Evolutionary conservation across 2,329 filamentous ascomycete species (phyloP).

Genomic region (Balansia obtecta): DNA sequence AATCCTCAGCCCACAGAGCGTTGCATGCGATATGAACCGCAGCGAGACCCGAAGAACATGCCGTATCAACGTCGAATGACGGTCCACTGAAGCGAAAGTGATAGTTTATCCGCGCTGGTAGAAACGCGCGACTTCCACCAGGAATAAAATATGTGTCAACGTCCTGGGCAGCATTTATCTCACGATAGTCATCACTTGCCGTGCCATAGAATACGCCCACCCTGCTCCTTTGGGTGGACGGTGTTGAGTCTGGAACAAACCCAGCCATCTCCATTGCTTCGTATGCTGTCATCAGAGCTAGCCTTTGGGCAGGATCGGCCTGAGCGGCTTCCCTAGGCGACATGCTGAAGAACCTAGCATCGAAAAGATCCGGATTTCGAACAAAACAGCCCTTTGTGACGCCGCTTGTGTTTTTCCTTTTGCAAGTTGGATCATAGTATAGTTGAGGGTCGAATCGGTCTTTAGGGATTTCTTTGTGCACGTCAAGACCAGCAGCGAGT

Average conservation of each 20-base stretch:
- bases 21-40: conserved; percentile 60
- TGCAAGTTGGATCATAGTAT: conserved; percentile 55
- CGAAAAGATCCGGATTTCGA: conserved; percentile 60
- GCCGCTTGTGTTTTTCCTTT: conserved; percentile 54
- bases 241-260: conserved; percentile 43
- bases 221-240: conserved; percentile 46
- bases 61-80: conserved; percentile 63
- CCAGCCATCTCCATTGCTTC: conserved; percentile 63
- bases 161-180: conserved; percentile 60
- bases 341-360: conserved; percentile 73
- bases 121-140: conserved; percentile 10
- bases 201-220: conserved; percentile 67
- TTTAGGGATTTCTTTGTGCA: conserved; percentile 48
- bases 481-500: conserved; percentile 47
- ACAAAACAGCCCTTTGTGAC: conserved; percentile 60
- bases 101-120: conserved; percentile 50
- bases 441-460: conserved; percentile 57
- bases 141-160: conserved; percentile 46
- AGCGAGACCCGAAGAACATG: conserved; percentile 62
- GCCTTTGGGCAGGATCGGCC: conserved; percentile 63
- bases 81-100: conserved; percentile 67
- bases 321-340: conserved; percentile 65
- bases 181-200: conserved; percentile 65
- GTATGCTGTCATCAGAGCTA: conserved; percentile 63
- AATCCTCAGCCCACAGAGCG: conserved; percentile 57